Conservation (phyloP, 805 yeast genomes). For the Candida loeiensis region DNA sequence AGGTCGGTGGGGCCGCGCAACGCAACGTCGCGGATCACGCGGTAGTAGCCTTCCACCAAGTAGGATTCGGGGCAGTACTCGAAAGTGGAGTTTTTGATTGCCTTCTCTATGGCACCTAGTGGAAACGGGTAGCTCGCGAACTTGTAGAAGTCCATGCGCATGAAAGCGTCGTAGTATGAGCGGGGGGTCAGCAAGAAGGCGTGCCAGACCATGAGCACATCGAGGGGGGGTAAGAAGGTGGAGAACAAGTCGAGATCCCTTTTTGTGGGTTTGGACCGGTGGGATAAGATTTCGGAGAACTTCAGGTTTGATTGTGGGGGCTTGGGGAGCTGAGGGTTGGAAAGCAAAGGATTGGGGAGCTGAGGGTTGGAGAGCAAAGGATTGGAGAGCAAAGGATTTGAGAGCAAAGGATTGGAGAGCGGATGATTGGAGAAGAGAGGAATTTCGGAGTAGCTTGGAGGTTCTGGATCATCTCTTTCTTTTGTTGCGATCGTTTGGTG, state of each 20-base stretch:
- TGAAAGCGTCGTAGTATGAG: constrained; percentile 16
- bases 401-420: no score
- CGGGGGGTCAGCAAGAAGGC: constrained; percentile 19
- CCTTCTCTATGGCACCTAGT: constrained; percentile 9
- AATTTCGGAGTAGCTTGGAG: no score
- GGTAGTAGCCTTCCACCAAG: not conserved
- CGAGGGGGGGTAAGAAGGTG: constrained; percentile 19
- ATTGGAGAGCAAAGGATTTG: no score
- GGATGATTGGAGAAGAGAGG: no score
- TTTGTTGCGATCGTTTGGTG: no score
- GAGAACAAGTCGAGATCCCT: not conserved
- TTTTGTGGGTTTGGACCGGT: not conserved
- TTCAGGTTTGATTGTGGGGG: not conserved
- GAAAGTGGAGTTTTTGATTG: constrained; percentile 14
- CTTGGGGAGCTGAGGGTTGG: no score
- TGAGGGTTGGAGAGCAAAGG: no score
- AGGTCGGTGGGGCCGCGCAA: not conserved
- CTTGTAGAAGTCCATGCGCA: constrained; percentile 15
- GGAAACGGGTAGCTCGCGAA: constrained; percentile 22
- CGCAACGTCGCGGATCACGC: constrained; percentile 1
- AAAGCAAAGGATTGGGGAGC: no score
- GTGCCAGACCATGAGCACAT: constrained; percentile 26
- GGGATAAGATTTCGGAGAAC: not conserved
- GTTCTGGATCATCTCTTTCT: no score
- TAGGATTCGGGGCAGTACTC: constrained; percentile 10